phyloP scores from a whole-genome alignment of 768 basidiomycete species.

The Calocera cornea region DNA sequence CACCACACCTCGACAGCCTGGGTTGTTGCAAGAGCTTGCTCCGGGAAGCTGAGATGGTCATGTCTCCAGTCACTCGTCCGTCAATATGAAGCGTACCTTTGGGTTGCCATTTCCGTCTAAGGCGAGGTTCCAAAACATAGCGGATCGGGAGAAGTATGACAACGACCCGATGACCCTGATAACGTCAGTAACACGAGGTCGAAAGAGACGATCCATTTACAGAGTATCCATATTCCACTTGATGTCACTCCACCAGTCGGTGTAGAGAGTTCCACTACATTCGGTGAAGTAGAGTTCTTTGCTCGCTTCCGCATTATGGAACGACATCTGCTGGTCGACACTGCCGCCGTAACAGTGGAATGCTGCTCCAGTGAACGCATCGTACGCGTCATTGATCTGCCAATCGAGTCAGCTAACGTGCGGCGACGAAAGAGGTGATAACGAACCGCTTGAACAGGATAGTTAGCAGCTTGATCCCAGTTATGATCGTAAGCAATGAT shows the following conservation, averaged over 20 bases:
- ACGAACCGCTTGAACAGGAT: conserved; percentile 44
- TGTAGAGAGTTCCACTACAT: conserved; percentile 50
- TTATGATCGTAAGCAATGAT: conserved; percentile 64
- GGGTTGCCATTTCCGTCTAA: conserved; percentile 51
- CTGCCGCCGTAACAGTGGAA: conserved; percentile 61
- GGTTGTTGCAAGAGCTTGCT: conserved; percentile 44
- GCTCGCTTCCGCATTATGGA: conserved; percentile 40
- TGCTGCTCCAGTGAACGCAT: conserved; percentile 37
- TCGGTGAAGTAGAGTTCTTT: conserved; percentile 50
- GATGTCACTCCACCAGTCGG: conserved; percentile 45
- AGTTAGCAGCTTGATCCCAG: conserved; percentile 51
- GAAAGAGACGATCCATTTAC: background rate
- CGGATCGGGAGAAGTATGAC: conserved; percentile 25
- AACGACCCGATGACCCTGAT: conserved; percentile 15
- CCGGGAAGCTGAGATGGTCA: conserved; percentile 33
- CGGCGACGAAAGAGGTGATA: background rate
- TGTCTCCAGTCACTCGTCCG: background rate
- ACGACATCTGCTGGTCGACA: conserved; percentile 40
- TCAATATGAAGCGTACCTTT: conserved; percentile 17
- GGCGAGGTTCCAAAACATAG: conserved; percentile 65
- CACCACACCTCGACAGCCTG: conserved; percentile 55
- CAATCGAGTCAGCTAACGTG: background rate
- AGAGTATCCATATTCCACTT: background rate
- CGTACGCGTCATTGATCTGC: conserved; percentile 11
- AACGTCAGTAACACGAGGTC: background rate